Evolutionary conservation across 148 eudicot species (phyloP), one percentile per base, ranked within the genome.

Genomic region (Gaultheria prostrata): DNA sequence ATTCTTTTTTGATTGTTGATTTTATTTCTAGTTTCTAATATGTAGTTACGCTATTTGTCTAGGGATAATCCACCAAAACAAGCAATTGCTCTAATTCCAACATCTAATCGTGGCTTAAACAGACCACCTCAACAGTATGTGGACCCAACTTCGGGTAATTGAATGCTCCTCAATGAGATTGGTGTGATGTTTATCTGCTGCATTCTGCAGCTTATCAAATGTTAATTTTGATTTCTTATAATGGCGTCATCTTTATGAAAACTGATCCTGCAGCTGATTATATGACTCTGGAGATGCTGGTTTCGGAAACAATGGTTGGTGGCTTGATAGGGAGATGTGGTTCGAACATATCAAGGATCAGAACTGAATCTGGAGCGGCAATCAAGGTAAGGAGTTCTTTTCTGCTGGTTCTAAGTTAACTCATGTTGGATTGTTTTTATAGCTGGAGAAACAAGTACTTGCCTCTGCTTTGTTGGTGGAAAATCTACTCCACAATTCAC

Each of bases 51-150:
- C 8, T 30, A 21, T 18, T 56, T 86, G 32, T 26, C 1, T 86
- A 95, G 98, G 92, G 92, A 89, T 78, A 94, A 94, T 77, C 98
- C 98, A 56, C 93, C 98, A 78, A 94, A 90, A 84, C 94, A 95
- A 90, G 94, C 93, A 57, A 91, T 95, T 88, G 91, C 98, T 45
- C 88, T 95, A 88, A 95, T 90, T 88, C 98, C 98, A 39, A 69
- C 96, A 21, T 91, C 92, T 87, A 94, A 85, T 80, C 81, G 80
- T 87, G 94, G 92, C 63, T 83, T 87, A 76, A 86, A 85, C 78
- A 86, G 92, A 61, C 88, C 91, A 81, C 88, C 91, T 82, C 95
- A 91, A 76, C 89, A 85, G 54, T 83, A 83, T 79, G 83, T 92
- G 87, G 96, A 93, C 83, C 98, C 98, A 74, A 80, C 91, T 90